Evolutionary conservation across 106 monocot species (phyloP).

Genomic region (Platanthera guangdongensis): DNA sequence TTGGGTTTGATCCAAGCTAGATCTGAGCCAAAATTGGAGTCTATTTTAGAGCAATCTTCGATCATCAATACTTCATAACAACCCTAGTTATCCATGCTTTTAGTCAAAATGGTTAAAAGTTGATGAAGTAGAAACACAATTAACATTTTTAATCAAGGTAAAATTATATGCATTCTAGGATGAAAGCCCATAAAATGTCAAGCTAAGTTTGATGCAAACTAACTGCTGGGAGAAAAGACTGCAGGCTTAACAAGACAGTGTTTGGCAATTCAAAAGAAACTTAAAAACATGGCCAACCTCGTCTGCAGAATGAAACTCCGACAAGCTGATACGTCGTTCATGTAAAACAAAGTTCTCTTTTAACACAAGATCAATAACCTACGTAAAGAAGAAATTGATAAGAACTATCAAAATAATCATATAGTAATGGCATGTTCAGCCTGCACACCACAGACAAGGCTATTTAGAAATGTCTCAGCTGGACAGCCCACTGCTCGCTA

Average conservation of each 20-base stretch:
- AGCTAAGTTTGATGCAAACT: not conserved
- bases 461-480: not conserved
- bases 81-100: not conserved
- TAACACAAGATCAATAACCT: slow-evolving; percentile 97
- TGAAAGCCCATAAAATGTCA: not conserved
- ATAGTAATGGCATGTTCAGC: not conserved
- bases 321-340: slow-evolving; percentile 82
- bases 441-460: not conserved
- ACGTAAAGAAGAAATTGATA: not conserved
- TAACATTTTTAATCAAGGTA: not conserved
- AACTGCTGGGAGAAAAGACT: not conserved
- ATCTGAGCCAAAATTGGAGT: too few species aligned
- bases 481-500: not conserved
- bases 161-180: not conserved
- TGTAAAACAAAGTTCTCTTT: slow-evolving; percentile 66
- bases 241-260: not conserved
- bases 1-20: too few species aligned
- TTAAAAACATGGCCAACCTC: slow-evolving; percentile 43
- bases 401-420: not conserved
- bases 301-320: slow-evolving; percentile 95
- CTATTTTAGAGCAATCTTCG: too few species aligned
- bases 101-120: not conserved
- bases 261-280: not conserved
- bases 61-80: too few species aligned
- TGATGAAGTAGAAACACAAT: not conserved